These are phyloP conservation scores for Phytophthora cactorum DNA, from an alignment of 352 stramenopile genomes.

Conservation along the genomic window DNA sequence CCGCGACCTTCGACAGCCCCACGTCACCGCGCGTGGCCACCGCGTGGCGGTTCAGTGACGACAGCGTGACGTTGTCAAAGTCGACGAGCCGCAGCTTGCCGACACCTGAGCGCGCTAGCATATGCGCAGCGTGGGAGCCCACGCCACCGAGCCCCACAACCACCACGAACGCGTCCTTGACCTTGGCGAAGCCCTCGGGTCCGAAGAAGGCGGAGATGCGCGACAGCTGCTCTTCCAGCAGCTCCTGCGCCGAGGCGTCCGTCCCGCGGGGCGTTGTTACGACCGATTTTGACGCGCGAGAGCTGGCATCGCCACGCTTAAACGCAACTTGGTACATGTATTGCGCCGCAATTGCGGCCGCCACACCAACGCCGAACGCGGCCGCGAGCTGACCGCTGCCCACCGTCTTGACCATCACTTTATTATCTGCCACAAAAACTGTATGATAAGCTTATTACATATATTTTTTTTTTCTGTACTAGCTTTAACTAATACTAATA, in stretches of 20 bases:
- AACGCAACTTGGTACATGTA: slow-evolving; percentile 42
- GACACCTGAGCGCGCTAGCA: slow-evolving; percentile 97
- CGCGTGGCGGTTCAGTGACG: slow-evolving; percentile 98
- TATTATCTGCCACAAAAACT: slow-evolving; percentile 5
- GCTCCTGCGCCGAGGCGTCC: slow-evolving; percentile 53
- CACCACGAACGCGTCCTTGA: slow-evolving; percentile 92
- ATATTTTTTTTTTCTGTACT: too few relatives aligned
- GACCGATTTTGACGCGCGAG: neutral
- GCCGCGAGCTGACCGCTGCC: slow-evolving; percentile 38
- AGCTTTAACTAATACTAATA: too few relatives aligned
- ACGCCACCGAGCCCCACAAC: slow-evolving; percentile 98
- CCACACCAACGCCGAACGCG: slow-evolving; percentile 68
- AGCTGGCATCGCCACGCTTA: slow-evolving; percentile 22
- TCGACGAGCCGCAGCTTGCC: slow-evolving; percentile 96
- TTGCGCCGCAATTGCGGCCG: slow-evolving; percentile 50
- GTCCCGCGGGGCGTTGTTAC: slow-evolving; percentile 25
- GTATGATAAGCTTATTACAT: neutral
- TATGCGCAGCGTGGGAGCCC: slow-evolving; percentile 96
- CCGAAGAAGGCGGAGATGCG: slow-evolving; percentile 96
- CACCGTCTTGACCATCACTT: slow-evolving; percentile 62
- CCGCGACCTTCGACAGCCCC: slow-evolving; percentile 93
- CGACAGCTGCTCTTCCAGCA: slow-evolving; percentile 88
- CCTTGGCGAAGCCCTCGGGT: slow-evolving; percentile 88
- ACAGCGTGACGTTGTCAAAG: slow-evolving; percentile 99
- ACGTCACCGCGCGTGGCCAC: slow-evolving; percentile 97